Percentiles rank a stretch among this genome's conserved stretches.
Evolutionary conservation across 1,139 yeast species (phyloP).

Genomic region (Saccharomyces hybrid): DNA sequence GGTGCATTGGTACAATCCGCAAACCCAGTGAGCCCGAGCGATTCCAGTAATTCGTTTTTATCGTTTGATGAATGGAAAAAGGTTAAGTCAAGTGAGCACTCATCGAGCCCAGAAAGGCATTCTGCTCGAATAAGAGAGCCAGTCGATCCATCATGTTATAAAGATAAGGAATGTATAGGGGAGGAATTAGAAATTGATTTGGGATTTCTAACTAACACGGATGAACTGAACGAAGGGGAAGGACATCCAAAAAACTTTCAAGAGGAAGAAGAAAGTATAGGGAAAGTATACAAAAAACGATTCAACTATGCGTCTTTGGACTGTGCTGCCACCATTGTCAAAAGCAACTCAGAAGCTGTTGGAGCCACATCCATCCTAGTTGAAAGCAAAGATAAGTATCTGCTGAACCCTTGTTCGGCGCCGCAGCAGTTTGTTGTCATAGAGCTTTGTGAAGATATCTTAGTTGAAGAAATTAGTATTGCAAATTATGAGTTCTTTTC

Average conservation of each 20-base stretch:
- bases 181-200: slow-evolving; percentile 45
- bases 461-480: slow-evolving; percentile 69
- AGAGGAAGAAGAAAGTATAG: slow-evolving; percentile 35
- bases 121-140: slow-evolving; percentile 11
- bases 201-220: slow-evolving; percentile 33
- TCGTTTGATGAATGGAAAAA: slow-evolving; percentile 87
- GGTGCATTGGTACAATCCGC: background rate
- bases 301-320: slow-evolving; percentile 88
- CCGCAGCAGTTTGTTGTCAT: slow-evolving; percentile 64
- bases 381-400: slow-evolving; percentile 81
- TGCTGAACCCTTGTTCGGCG: slow-evolving; percentile 71
- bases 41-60: slow-evolving; percentile 40
- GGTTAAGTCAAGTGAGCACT: slow-evolving; percentile 35
- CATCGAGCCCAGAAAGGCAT: slow-evolving; percentile 22
- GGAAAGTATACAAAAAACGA: slow-evolving; percentile 60
- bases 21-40: background rate
- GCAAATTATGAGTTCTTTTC: slow-evolving; percentile 91
- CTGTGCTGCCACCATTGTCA: slow-evolving; percentile 88
- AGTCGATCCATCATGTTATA: slow-evolving; percentile 13
- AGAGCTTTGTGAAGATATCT: slow-evolving; percentile 84
- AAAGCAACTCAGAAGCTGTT: slow-evolving; percentile 73
- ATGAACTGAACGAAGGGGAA: background rate
- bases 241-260: slow-evolving; percentile 1
- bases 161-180: slow-evolving; percentile 35
- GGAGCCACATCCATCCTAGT: slow-evolving; percentile 69